Base-by-base conservation (phyloP, 257 asterid genomes). In the Ajuga chamaepitys region DNA sequence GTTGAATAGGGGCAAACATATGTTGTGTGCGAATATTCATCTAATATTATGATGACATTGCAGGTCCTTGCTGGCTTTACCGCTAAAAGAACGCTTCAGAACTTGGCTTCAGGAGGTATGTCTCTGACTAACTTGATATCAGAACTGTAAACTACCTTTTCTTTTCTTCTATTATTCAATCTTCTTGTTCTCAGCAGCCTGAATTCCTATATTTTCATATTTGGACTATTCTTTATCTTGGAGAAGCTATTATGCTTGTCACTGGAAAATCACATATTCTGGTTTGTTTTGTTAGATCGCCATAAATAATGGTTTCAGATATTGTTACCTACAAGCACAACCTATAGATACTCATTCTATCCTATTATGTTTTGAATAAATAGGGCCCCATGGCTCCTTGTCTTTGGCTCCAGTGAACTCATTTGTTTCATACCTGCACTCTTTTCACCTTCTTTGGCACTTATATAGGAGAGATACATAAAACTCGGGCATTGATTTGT, bases 31-130 rank as follows among this genome's bases (percentile, higher is more conserved):
- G 35, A 48, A 57, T 56, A 5, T 51, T 70, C 34, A 54, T 45
- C 59, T 58, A 58, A 20, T 63, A n/a, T 44, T 57, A 53, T 77
- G 67, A 34, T 80, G 71, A 22, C 54, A 41, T 71, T 82, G 76
- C 89, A 88, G 96, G 86, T 45, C 44, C 54, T 64, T 85, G 82
- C 75, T 74, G 81, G 72, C 76, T 9, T 64, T 81, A 67, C 96
- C 97, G 7, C 72, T 86, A 45, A 88, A 87, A 70, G 97, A 89
- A 47, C 84, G 99, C 58, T 66, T 82, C 57, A 72, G 47, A 77
- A 73, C 76, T 47, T 82, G 86, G 84, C 83, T 93, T 70, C 78
- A 67, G 68, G 64, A 93, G 95, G 97, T 93, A 18, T 34, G 84
- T 75, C 46, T 56, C 35, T 53, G 7, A 65, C 58, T 69, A 21